Conservation (phyloP, 352 stramenopile species). For the Phytopythium litorale region DNA sequence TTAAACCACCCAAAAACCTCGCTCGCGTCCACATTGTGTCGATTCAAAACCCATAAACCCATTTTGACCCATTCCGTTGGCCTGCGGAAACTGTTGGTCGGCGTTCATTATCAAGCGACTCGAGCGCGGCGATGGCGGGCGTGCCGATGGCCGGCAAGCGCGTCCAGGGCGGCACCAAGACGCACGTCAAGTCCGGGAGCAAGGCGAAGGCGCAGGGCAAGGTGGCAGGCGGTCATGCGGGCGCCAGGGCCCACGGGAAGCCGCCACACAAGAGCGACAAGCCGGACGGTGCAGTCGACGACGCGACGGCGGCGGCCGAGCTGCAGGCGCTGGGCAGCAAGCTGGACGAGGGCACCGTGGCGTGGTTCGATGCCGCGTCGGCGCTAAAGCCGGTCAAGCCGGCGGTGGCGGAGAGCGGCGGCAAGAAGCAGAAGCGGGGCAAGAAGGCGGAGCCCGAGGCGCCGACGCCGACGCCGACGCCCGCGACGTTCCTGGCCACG, state of each 20-base stretch:
- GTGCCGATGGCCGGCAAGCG: too few relatives aligned
- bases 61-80: too few relatives aligned
- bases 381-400: conserved; percentile 19
- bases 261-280: conserved; percentile 8
- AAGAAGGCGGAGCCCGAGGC: conserved; percentile 7
- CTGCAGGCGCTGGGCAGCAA: conserved; percentile 26
- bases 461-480: conserved; percentile 4
- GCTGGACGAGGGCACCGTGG: conserved; percentile 24
- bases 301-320: conserved; percentile 7
- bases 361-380: conserved; percentile 34
- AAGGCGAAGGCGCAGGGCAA: not conserved
- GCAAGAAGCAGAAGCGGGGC: conserved; percentile 7
- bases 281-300: not conserved
- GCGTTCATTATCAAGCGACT: too few relatives aligned
- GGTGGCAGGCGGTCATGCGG: not conserved
- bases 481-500: conserved; percentile 8
- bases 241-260: conserved; percentile 2
- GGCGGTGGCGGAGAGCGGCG: conserved; percentile 5
- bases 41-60: too few relatives aligned
- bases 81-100: too few relatives aligned
- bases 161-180: not conserved
- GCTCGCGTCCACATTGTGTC: too few relatives aligned
- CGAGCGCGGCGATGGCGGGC: too few relatives aligned
- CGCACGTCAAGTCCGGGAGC: not conserved
- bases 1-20: too few relatives aligned